Percentiles rank a stretch among this genome's conserved stretches.
Conservation (phyloP, 192 early-diverging fungal species). For the Phycomyces nitens region DNA sequence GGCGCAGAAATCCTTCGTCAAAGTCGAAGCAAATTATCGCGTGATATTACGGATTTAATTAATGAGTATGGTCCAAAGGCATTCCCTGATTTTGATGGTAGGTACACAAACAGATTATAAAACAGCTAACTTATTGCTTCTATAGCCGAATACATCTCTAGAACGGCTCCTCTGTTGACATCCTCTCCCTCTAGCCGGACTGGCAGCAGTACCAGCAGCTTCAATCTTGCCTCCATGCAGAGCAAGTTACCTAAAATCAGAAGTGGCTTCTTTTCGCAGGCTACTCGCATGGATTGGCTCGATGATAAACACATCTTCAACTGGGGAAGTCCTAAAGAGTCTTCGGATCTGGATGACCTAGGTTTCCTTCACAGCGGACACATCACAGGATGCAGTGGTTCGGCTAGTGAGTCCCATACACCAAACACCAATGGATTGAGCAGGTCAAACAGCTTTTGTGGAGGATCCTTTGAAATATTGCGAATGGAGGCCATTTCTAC, state of each 20-base stretch:
- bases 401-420: slow-evolving; percentile 12
- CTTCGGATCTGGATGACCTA: slow-evolving; percentile 45
- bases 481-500: slow-evolving; percentile 37
- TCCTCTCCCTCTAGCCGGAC: neutral
- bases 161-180: slow-evolving; percentile 2
- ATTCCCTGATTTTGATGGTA: slow-evolving; percentile 67
- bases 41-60: slow-evolving; percentile 74
- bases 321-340: slow-evolving; percentile 46
- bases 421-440: slow-evolving; percentile 36
- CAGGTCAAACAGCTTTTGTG: slow-evolving; percentile 40
- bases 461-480: slow-evolving; percentile 27
- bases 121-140: neutral
- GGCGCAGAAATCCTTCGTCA: slow-evolving; percentile 62
- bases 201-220: slow-evolving; percentile 7
- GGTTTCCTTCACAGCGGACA: slow-evolving; percentile 40
- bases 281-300: slow-evolving; percentile 42
- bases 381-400: slow-evolving; percentile 27
- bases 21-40: slow-evolving; percentile 68
- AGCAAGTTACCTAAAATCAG: slow-evolving; percentile 24
- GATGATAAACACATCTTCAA: slow-evolving; percentile 52
- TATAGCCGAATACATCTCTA: slow-evolving; percentile 13
- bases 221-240: neutral
- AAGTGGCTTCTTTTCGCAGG: slow-evolving; percentile 25
- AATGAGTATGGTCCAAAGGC: slow-evolving; percentile 82
- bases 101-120: neutral